Evolutionary conservation across 768 basidiomycete species (phyloP), one percentile per base, ranked within the genome.

Genomic region (Mycena floridula): DNA sequence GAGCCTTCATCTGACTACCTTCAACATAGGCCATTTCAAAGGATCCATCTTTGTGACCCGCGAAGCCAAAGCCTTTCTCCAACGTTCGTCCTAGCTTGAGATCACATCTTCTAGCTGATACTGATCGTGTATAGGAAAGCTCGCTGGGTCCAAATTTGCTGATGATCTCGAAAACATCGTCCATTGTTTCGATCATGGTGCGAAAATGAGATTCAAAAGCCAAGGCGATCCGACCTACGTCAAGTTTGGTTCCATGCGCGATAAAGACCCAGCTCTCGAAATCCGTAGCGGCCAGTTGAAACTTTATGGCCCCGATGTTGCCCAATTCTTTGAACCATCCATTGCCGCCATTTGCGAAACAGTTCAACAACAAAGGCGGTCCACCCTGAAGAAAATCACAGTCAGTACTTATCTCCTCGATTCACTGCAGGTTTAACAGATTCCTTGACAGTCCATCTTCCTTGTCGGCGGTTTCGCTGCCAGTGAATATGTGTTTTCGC

Each of bases 381-480:
- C 32, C 18, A 18, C 32, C 18, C 15, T 15, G 13, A 52, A 52
- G 7, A 50, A 54, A 0, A 63, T 73, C 39, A 59, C 62, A 9
- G 69, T 35, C 15, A 35, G 32, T 35, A n/a, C n/a, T 18, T 13
- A 35, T 35, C 32, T 35, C 32, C 3, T 35, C 18, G 3, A 7
- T 3, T 13, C 32, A 13, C 28, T 30, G 28, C 28, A 9, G 7
- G 13, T 18, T 35, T 18, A 35, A 15, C 32, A 13, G 18, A 35
- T 4, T 35, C 32, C n/a, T 18, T 35, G 13, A 15, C 32, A 35
- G 32, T 35, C 32, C 32, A 35, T 44, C 37, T 5, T 38, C 7
- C 40, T 25, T 7, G 5, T 42, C 2, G 76, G 77, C 5, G 76
- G 75, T 0, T 78, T 78, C 54, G 69, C 70, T 9, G 70, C 73